phyloP scores from a whole-genome alignment of 768 basidiomycete species.

The Trametes cinnabarina region DNA sequence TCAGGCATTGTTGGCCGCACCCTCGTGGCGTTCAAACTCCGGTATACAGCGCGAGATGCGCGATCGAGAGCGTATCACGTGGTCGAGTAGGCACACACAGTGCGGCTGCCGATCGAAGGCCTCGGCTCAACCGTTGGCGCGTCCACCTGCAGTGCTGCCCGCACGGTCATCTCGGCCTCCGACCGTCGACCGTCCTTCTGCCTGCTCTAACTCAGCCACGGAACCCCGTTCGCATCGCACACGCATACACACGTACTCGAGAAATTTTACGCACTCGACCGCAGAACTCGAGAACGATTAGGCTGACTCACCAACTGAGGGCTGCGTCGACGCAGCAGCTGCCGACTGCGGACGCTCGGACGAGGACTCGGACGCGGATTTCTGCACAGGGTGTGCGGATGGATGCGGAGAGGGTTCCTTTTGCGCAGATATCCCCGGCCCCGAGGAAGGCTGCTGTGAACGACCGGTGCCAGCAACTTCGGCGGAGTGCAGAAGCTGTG shows the following conservation, averaged over 20 bases:
- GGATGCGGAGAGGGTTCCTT: background rate
- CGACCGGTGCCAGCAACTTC: background rate
- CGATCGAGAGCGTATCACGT: slow-evolving; percentile 14
- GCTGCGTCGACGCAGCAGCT: background rate
- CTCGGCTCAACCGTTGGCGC: slow-evolving; percentile 1
- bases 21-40: slow-evolving; percentile 25
- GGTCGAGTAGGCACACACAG: background rate
- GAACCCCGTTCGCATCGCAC: background rate
- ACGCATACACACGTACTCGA: background rate
- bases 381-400: background rate
- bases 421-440: background rate
- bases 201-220: background rate
- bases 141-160: background rate
- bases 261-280: background rate
- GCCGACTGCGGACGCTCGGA: background rate
- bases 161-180: slow-evolving; percentile 2
- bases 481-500: slow-evolving; percentile 4
- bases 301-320: slow-evolving; percentile 6
- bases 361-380: background rate
- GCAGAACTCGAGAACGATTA: background rate
- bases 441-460: background rate
- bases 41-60: slow-evolving; percentile 10
- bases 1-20: slow-evolving; percentile 4
- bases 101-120: background rate
- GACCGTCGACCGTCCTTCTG: background rate